These are phyloP conservation scores for Marasmius sp. DNA, from an alignment of 1,284 basidiomycete species.

Conservation along the genomic window DNA sequence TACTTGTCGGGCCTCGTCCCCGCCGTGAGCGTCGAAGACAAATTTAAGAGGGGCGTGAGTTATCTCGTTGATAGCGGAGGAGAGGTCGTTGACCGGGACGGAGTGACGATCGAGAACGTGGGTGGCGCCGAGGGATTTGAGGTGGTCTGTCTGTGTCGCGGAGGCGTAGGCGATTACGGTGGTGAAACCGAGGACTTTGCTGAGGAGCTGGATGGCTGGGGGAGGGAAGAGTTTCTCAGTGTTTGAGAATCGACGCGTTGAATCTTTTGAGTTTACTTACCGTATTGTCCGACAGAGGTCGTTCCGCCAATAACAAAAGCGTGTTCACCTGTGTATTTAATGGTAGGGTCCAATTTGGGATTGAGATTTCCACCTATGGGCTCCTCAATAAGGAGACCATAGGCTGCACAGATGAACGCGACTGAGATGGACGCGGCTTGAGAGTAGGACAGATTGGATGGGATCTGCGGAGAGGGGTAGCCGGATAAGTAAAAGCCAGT, in stretches of 20 bases:
- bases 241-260: not conserved
- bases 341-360: not conserved
- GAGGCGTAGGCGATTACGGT: slow-evolving; percentile 5
- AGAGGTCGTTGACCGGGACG: not conserved
- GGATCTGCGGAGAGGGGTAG: slow-evolving; percentile 30
- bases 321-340: not conserved
- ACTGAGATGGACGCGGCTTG: slow-evolving; percentile 5
- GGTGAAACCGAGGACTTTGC: slow-evolving; percentile 1
- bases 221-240: not conserved
- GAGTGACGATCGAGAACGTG: slow-evolving; percentile 2
- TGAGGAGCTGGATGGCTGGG: slow-evolving; percentile 5
- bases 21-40: slow-evolving; percentile 4
- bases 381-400: not conserved
- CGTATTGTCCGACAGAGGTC: slow-evolving; percentile 7
- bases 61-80: not conserved
- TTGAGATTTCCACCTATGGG: not conserved
- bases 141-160: not conserved
- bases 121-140: slow-evolving; percentile 8
- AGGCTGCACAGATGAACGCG: not conserved
- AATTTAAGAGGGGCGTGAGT: not conserved
- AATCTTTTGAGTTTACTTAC: not conserved
- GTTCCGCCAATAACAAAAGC: slow-evolving; percentile 3
- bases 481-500: not conserved
- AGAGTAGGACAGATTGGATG: slow-evolving; percentile 33
- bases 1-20: slow-evolving; percentile 12